Conservation (phyloP, 2,329 filamentous ascomycete genomes). For the Scedosporium dehoogii region DNA sequence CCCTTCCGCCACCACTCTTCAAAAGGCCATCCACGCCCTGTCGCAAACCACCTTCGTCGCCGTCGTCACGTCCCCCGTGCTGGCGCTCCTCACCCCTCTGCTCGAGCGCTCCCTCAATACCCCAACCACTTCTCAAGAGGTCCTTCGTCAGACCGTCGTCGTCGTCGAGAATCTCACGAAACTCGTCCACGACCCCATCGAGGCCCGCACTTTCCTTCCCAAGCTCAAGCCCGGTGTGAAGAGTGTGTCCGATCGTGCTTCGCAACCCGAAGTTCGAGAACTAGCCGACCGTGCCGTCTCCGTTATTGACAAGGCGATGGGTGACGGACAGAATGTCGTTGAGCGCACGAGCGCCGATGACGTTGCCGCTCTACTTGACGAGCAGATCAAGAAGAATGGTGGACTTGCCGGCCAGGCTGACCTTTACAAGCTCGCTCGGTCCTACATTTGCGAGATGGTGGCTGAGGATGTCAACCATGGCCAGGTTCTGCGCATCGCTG, state of each 20-base stretch:
- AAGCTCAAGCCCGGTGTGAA: slow-evolving; percentile 93
- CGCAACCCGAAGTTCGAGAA: slow-evolving; percentile 88
- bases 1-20: slow-evolving; percentile 75
- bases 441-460: slow-evolving; percentile 75
- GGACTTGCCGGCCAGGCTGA: slow-evolving; percentile 51
- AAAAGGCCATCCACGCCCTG: slow-evolving; percentile 93
- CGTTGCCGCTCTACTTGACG: slow-evolving; percentile 63
- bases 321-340: slow-evolving; percentile 53
- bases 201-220: slow-evolving; percentile 88
- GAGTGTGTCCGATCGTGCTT: slow-evolving; percentile 75
- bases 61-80: slow-evolving; percentile 86
- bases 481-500: slow-evolving; percentile 61
- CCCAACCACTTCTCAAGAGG: slow-evolving; percentile 83
- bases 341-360: slow-evolving; percentile 62
- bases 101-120: slow-evolving; percentile 91
- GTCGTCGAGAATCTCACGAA: slow-evolving; percentile 98
- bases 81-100: slow-evolving; percentile 88
- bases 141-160: slow-evolving; percentile 88
- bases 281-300: slow-evolving; percentile 71
- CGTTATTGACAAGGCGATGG: slow-evolving; percentile 93
- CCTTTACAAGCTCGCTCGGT: slow-evolving; percentile 56
- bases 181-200: slow-evolving; percentile 88
- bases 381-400: slow-evolving; percentile 61
- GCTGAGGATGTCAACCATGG: slow-evolving; percentile 81
- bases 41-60: slow-evolving; percentile 99